Percentiles rank a stretch among this genome's conserved stretches.
These are phyloP conservation scores for Cucurbita ficifolia DNA, from an alignment of 306 rosid genomes.

Conservation along the genomic window DNA sequence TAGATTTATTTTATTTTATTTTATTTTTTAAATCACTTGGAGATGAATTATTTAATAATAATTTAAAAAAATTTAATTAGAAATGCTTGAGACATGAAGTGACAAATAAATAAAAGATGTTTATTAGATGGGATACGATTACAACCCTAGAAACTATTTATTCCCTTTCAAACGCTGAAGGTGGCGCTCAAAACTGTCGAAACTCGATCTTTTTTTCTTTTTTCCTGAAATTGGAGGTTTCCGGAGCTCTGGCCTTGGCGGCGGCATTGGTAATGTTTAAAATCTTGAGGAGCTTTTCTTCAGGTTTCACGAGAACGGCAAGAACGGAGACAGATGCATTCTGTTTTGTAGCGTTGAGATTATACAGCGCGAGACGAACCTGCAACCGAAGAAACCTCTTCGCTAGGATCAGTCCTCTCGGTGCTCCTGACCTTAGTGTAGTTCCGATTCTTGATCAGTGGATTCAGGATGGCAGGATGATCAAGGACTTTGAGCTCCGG, in stretches of 20 bases:
- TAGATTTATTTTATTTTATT: too few relatives aligned
- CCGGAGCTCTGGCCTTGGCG: neutral
- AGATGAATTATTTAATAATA: too few relatives aligned
- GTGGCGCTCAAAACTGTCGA: neutral
- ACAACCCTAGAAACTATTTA: too few relatives aligned
- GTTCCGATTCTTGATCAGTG: slow-evolving; percentile 46
- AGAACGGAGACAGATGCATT: neutral
- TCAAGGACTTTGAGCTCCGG: slow-evolving; percentile 13
- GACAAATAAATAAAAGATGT: too few relatives aligned
- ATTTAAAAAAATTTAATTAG: too few relatives aligned
- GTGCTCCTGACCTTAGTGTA: slow-evolving; percentile 42
- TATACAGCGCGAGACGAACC: slow-evolving; percentile 12
- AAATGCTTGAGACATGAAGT: too few relatives aligned
- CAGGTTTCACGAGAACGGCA: slow-evolving; percentile 2
- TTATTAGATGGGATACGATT: too few relatives aligned
- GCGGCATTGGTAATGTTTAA: slow-evolving; percentile 10
- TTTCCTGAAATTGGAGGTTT: neutral
- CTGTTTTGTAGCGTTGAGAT: slow-evolving; percentile 3
- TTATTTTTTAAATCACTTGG: too few relatives aligned
- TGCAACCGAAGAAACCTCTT: slow-evolving; percentile 20
- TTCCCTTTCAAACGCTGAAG: neutral
- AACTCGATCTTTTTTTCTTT: too few relatives aligned
- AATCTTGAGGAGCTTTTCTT: slow-evolving; percentile 10
- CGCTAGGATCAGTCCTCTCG: slow-evolving; percentile 44
- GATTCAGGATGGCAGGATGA: slow-evolving; percentile 27